Conservation (phyloP, 2,329 filamentous ascomycete species). For the Colletotrichum aenigma region DNA sequence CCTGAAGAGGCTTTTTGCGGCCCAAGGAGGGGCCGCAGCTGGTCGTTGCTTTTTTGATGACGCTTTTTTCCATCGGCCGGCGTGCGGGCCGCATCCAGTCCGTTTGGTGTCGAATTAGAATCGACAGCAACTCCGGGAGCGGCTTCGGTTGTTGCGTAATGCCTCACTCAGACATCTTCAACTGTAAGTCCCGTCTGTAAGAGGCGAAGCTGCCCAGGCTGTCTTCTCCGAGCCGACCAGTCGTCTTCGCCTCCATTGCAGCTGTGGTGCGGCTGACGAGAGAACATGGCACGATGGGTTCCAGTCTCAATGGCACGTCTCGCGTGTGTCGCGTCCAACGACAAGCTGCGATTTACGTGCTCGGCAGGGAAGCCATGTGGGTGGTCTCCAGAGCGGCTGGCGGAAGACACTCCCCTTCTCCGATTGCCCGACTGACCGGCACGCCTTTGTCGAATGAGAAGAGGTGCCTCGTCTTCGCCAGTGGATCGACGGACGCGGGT, state of each 20-base stretch:
- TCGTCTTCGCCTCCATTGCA: neutral
- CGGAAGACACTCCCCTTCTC: neutral
- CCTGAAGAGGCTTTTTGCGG: neutral
- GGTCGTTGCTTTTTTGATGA: neutral
- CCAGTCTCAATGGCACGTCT: neutral
- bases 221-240: neutral
- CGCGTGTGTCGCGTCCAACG: neutral
- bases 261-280: neutral
- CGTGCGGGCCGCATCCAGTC: neutral
- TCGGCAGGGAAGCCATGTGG: conserved; percentile 13
- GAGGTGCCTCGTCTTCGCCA: neutral
- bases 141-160: neutral
- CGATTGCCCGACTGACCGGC: neutral
- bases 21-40: neutral
- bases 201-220: neutral
- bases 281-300: neutral
- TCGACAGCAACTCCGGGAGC: neutral
- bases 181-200: neutral
- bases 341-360: neutral
- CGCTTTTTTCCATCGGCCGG: neutral
- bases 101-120: neutral
- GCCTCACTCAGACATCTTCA: neutral
- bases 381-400: conserved; percentile 1
- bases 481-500: conserved; percentile 1
- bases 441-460: neutral